Evolutionary conservation across 2,329 filamentous ascomycete genomes (phyloP).

Genomic region (Calonectria hongkongensis): DNA sequence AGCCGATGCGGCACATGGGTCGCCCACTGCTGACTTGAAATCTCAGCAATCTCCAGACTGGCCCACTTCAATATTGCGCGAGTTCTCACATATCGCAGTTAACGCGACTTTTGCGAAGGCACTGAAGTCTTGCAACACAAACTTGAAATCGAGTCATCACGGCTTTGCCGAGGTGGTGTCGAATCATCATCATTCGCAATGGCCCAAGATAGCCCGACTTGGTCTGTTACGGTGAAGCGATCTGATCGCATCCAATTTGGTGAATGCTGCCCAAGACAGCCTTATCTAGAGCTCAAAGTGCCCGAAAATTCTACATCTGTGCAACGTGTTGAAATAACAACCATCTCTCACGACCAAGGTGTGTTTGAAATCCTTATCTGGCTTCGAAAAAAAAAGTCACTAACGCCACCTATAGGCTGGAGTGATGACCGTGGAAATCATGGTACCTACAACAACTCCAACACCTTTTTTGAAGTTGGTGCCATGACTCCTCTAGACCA

Average conservation of each 20-base stretch:
- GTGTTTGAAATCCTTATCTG: neutral
- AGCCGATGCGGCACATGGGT: neutral
- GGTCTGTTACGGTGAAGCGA: neutral
- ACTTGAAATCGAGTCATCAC: too few relatives aligned
- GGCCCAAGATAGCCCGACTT: neutral
- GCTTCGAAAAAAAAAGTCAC: neutral
- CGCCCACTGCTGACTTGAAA: neutral
- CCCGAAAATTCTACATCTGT: neutral
- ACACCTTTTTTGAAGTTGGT: conserved; percentile 14
- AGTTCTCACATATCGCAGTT: neutral
- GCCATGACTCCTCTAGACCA: neutral
- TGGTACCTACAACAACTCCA: neutral
- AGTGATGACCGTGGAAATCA: neutral
- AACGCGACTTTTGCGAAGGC: too few relatives aligned
- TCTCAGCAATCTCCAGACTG: neutral
- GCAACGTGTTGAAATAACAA: neutral
- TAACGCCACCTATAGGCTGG: neutral
- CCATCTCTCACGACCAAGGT: conserved; percentile 15
- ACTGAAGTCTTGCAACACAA: neutral
- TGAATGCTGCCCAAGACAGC: conserved; percentile 24
- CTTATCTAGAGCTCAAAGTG: conserved; percentile 3
- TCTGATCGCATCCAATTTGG: conserved; percentile 2
- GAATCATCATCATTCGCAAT: neutral
- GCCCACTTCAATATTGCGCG: neutral
- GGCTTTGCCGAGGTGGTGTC: too few relatives aligned